Base-by-base conservation (phyloP, 805 yeast genomes). In the Geotrichum ghanense region DNA sequence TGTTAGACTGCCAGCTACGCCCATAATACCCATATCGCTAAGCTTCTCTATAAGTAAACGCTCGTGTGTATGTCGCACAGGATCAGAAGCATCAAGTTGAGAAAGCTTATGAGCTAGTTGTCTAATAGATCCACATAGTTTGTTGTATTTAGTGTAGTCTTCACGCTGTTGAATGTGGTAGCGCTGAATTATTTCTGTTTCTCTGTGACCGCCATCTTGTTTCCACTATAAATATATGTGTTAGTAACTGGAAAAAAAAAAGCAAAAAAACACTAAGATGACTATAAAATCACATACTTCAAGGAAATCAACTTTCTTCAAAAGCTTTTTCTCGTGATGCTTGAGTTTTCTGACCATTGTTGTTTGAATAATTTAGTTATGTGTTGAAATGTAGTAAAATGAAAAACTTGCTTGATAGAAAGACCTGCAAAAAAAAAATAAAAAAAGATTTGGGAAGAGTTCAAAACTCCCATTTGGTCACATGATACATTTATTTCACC, bases 81-180 rank as follows among this genome's bases (percentile, higher is more conserved):
- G 89, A 57, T 94, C 99, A 3, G 78, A 75, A 1, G 97, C 85
- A 44, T 85, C 89, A 48, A 94, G 69, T 46, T 87, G 71, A 1
- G 98, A 82, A 50, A 94, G 70, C 56, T 83, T 82, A 60, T 87
- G 82, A 1, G 97, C 95, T 21, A 90, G 63, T 56, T 88, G 86
- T 50, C 96, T 76, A 43, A 94, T 76, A 39, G 83, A 84, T 53
- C 99, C 99, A 64, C 97, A 88, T 44, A 92, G 76, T 58, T 79
- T 81, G 69, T 92, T 92, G 66, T 92, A 92, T 54, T 86, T 86
- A 63, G 84, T 94, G 63, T 92, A 92, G 63, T 92, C 99, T 63
- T 88, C 96, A 63, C 98, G 77, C 62, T 89, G 84, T 62, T 88
- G 95, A 42, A 92, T 75, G 62, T 90, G 96, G 65, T 89, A 92